These are phyloP conservation scores for Eimeria acervulina DNA, from an alignment of 169 alveolate genomes.

Conservation along the genomic window DNA sequence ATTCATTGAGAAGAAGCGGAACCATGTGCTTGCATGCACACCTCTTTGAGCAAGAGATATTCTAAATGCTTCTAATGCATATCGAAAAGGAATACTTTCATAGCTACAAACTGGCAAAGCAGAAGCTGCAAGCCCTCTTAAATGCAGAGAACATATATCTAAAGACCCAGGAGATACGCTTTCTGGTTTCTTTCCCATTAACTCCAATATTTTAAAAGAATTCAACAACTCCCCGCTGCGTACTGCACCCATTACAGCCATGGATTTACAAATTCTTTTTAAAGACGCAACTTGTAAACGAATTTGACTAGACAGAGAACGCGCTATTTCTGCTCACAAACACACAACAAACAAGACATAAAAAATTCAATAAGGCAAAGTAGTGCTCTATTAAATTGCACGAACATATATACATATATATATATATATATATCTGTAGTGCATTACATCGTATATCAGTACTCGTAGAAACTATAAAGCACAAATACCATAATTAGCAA, in stretches of 20 bases:
- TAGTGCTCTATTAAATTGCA: too few species aligned
- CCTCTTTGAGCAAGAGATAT: background rate
- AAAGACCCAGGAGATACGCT: background rate
- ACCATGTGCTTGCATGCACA: slow-evolving; percentile 5
- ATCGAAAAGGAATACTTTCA: background rate
- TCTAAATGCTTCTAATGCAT: background rate
- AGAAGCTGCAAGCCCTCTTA: background rate
- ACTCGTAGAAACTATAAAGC: too few species aligned
- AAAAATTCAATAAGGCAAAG: too few species aligned
- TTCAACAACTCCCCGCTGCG: background rate
- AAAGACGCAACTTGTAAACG: background rate
- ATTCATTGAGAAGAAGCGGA: background rate
- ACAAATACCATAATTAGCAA: too few species aligned
- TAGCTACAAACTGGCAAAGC: background rate
- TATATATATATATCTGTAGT: too few species aligned
- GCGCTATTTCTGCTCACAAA: slow-evolving; percentile 4
- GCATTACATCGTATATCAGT: too few species aligned
- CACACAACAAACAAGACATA: background rate
- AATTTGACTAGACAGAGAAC: background rate
- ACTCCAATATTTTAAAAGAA: background rate
- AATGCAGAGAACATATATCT: background rate
- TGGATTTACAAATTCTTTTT: background rate
- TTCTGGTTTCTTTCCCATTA: background rate
- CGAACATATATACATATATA: too few species aligned
- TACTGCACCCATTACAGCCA: background rate